Conservation (phyloP, 805 yeast genomes). For the Starmera quercuum region DNA sequence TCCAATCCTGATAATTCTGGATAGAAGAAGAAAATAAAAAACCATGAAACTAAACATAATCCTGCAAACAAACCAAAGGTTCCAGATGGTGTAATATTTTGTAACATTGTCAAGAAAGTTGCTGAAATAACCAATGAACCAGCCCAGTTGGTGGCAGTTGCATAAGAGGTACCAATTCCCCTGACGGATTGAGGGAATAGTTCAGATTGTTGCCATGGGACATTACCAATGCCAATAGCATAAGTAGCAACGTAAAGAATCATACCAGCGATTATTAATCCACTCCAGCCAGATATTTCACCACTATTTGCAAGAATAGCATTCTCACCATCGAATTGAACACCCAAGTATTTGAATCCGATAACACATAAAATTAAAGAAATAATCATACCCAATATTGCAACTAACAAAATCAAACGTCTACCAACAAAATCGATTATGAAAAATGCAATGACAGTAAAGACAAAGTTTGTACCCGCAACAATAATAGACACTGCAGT, state of each 20-base stretch:
- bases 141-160: slow-evolving; percentile 93
- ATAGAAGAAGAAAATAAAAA: slow-evolving; percentile 75
- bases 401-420: slow-evolving; percentile 66
- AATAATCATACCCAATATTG: slow-evolving; percentile 80
- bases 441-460: slow-evolving; percentile 79
- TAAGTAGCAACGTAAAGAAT: slow-evolving; percentile 82
- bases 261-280: slow-evolving; percentile 78
- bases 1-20: slow-evolving; percentile 91
- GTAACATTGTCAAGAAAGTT: slow-evolving; percentile 89
- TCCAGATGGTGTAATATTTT: slow-evolving; percentile 90
- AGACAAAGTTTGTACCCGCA: slow-evolving; percentile 90
- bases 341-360: slow-evolving; percentile 81
- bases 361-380: slow-evolving; percentile 77
- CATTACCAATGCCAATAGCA: slow-evolving; percentile 94
- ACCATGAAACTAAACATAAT: slow-evolving; percentile 60
- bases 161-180: slow-evolving; percentile 84
- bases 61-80: slow-evolving; percentile 90
- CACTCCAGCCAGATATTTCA: slow-evolving; percentile 77
- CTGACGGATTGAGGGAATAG: slow-evolving; percentile 90
- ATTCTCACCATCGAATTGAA: slow-evolving; percentile 43
- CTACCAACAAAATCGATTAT: slow-evolving; percentile 87
- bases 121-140: slow-evolving; percentile 89
- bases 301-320: slow-evolving; percentile 28
- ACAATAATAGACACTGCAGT: slow-evolving; percentile 93
- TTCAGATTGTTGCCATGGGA: slow-evolving; percentile 98